Evolutionary conservation across 2,329 filamentous ascomycete species (phyloP).

Genomic region (Parascedosporium putredinis): DNA sequence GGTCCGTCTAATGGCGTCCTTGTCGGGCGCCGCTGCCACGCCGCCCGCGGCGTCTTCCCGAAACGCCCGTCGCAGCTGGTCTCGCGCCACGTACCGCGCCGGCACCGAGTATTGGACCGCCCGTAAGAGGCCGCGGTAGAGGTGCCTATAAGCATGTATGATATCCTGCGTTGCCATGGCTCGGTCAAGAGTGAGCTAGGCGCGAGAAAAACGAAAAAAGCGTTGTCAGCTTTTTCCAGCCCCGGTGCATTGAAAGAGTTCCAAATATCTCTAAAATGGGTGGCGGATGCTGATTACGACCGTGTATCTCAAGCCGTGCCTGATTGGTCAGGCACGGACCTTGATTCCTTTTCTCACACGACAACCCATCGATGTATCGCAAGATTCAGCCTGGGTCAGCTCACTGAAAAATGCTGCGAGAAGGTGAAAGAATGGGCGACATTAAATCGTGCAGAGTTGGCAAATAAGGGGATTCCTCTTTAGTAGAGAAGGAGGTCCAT

Average conservation of each 20-base stretch:
- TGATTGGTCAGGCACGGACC: not conserved
- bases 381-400: too few relatives aligned
- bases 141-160: slow-evolving; percentile 55
- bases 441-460: too few relatives aligned
- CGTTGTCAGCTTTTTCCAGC: not conserved
- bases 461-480: too few relatives aligned
- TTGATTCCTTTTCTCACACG: not conserved
- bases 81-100: slow-evolving; percentile 50
- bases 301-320: too few relatives aligned
- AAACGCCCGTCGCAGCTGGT: slow-evolving; percentile 51
- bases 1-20: slow-evolving; percentile 49
- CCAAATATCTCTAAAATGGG: too few relatives aligned
- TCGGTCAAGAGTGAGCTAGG: too few relatives aligned
- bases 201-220: not conserved
- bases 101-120: slow-evolving; percentile 65
- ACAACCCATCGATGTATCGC: too few relatives aligned
- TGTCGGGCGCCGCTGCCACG: slow-evolving; percentile 28
- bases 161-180: slow-evolving; percentile 29
- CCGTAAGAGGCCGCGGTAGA: slow-evolving; percentile 56
- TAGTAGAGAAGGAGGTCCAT: too few relatives aligned
- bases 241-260: not conserved
- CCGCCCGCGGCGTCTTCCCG: slow-evolving; percentile 17
- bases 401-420: too few relatives aligned
- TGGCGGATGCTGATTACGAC: too few relatives aligned
- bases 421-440: too few relatives aligned